Evolutionary conservation across 345 rosid species (phyloP).

Genomic region (Gossypium anomalum): DNA sequence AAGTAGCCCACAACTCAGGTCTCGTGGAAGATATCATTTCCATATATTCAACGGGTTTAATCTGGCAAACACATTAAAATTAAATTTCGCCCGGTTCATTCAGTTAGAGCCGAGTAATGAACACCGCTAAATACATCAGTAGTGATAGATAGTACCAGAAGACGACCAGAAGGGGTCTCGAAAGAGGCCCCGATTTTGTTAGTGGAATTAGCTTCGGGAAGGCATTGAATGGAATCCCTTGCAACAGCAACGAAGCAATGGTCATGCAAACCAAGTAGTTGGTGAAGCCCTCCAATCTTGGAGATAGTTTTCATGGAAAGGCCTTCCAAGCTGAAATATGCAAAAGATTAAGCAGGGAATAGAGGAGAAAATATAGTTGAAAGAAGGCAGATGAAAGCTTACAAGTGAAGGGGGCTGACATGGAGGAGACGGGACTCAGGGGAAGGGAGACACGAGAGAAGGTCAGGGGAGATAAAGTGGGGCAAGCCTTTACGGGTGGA

Average conservation of each 20-base stretch:
- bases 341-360: background rate
- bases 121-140: background rate
- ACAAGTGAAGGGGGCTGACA: conserved; percentile 76
- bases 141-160: conserved; percentile 35
- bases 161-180: conserved; percentile 65
- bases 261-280: conserved; percentile 49
- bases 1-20: conserved; percentile 57
- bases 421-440: conserved; percentile 64
- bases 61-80: conserved; percentile 30
- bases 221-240: conserved; percentile 68
- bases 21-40: conserved; percentile 58
- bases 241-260: conserved; percentile 45
- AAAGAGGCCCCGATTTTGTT: conserved; percentile 67
- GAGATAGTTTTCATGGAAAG: conserved; percentile 44
- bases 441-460: conserved; percentile 55
- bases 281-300: conserved; percentile 56
- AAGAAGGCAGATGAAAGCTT: conserved; percentile 18
- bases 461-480: conserved; percentile 62
- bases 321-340: conserved; percentile 45
- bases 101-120: background rate
- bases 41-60: conserved; percentile 57
- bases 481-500: conserved; percentile 72
- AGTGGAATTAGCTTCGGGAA: conserved; percentile 44
- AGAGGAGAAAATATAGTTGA: background rate
- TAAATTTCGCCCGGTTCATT: background rate